These are phyloP conservation scores for Cyclotella choctawhatcheeana DNA, from an alignment of 108 stramenopile genomes.

Conservation along the genomic window DNA sequence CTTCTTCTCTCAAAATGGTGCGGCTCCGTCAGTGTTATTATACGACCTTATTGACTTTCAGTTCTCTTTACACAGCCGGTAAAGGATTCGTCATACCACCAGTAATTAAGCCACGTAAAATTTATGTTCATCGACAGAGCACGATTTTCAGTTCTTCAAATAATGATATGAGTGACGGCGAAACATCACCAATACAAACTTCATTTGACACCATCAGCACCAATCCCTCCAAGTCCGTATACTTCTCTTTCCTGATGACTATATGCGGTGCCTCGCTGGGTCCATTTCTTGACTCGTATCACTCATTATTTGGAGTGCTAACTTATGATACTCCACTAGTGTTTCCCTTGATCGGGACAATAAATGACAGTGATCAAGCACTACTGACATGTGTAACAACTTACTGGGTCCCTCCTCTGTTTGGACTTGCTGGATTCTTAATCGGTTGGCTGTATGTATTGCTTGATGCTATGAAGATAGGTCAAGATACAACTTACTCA, in stretches of 20 bases:
- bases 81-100: too few relatives aligned
- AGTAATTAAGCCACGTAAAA: too few relatives aligned
- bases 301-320: conserved; percentile 80
- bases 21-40: too few relatives aligned
- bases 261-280: conserved; percentile 77
- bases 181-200: conserved; percentile 15
- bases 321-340: conserved; percentile 74
- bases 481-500: conserved; percentile 2
- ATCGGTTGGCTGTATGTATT: conserved; percentile 88
- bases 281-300: conserved; percentile 88
- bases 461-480: conserved; percentile 50
- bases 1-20: too few relatives aligned
- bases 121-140: too few relatives aligned
- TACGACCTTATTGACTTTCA: too few relatives aligned
- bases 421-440: conserved; percentile 83
- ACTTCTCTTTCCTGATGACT: conserved; percentile 68
- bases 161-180: conserved; percentile 1
- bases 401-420: conserved; percentile 87
- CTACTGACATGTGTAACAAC: conserved; percentile 65
- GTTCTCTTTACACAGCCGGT: too few relatives aligned
- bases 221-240: conserved; percentile 37
- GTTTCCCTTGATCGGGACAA: conserved; percentile 53
- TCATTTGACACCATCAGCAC: conserved; percentile 13
- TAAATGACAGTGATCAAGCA: conserved; percentile 43
- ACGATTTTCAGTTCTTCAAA: not conserved